Evolutionary conservation across 306 rosid genomes (phyloP).

Genomic region (Cotoneaster glaucophyllus): DNA sequence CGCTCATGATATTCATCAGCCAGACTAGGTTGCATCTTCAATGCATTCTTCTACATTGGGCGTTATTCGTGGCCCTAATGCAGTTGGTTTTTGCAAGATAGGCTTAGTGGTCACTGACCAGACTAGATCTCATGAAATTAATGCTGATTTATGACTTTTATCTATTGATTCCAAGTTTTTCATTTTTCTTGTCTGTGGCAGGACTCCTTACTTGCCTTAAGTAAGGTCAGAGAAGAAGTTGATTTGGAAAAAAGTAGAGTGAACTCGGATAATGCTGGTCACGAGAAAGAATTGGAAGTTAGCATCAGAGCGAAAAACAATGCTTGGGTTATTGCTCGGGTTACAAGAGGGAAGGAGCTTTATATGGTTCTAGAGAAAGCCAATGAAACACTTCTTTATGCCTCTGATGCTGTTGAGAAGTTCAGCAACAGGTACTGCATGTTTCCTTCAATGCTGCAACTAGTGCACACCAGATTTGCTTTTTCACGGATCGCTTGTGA

Average conservation of each 20-base stretch:
- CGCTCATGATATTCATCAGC: too few species aligned
- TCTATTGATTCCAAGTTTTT: conserved; percentile 1
- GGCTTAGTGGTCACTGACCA: background rate
- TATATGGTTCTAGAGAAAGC: conserved; percentile 95
- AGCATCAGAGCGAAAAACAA: conserved; percentile 87
- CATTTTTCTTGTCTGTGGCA: conserved; percentile 27
- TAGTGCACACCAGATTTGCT: background rate
- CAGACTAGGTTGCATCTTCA: too few species aligned
- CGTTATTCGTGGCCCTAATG: too few species aligned
- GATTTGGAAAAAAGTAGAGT: conserved; percentile 77
- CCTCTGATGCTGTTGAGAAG: conserved; percentile 91
- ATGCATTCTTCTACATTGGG: too few species aligned
- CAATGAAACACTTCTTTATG: conserved; percentile 81
- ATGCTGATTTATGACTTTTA: background rate
- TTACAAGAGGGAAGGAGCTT: conserved; percentile 89
- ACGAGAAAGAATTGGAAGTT: conserved; percentile 73
- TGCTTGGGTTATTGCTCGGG: conserved; percentile 84
- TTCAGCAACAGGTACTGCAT: conserved; percentile 69
- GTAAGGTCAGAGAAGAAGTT: conserved; percentile 79
- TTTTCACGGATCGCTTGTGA: background rate
- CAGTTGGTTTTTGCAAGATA: too few species aligned
- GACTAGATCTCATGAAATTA: background rate
- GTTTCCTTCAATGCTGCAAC: background rate
- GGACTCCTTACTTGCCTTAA: conserved; percentile 89
- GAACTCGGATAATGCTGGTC: conserved; percentile 34